A percentile compares a stretch with the other conserved stretches of the same genome.
phyloP scores from a whole-genome alignment of 495 filamentous ascomycete species.

The Penicillium cosmopolitanum region DNA sequence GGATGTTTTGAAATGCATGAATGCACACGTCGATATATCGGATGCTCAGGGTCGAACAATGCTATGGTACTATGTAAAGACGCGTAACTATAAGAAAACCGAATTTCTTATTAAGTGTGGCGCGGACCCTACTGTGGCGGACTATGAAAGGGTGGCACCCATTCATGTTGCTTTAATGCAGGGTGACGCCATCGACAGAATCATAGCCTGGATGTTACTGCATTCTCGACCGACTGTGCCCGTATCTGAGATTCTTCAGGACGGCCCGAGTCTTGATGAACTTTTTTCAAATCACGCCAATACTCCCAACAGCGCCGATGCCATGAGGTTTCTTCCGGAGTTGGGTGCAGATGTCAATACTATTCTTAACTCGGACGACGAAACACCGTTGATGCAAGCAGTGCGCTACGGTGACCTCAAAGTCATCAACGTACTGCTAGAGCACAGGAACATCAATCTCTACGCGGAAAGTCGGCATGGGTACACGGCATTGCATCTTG shows the following conservation, averaged over 20 bases:
- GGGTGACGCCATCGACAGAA: neutral
- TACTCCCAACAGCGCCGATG: neutral
- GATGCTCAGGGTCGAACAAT: constrained; percentile 6
- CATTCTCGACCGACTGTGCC: neutral
- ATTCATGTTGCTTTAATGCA: constrained; percentile 3
- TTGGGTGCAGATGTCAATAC: constrained; percentile 10
- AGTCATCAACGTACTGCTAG: constrained; percentile 8
- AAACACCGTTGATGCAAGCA: constrained; percentile 7
- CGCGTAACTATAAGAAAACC: constrained; percentile 2
- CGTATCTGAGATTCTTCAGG: neutral
- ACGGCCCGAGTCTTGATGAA: constrained; percentile 4
- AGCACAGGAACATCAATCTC: constrained; percentile 5
- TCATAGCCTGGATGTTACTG: constrained; percentile 5
- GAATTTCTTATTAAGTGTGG: constrained; percentile 8
- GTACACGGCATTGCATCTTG: constrained; percentile 8
- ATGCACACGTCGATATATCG: neutral
- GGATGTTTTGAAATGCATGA: constrained; percentile 5
- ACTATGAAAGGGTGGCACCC: neutral
- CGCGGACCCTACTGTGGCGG: constrained; percentile 4
- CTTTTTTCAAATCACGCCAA: constrained; percentile 5
- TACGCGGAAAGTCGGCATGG: constrained; percentile 6
- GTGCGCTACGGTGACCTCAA: constrained; percentile 2
- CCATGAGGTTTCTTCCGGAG: constrained; percentile 7
- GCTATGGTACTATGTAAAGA: constrained; percentile 5
- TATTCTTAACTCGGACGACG: constrained; percentile 4